A percentile compares a stretch with the other conserved stretches of the same genome.
These are phyloP conservation scores for Termitomyces sp. DNA, from an alignment of 1,284 basidiomycete species.

Conservation along the genomic window DNA sequence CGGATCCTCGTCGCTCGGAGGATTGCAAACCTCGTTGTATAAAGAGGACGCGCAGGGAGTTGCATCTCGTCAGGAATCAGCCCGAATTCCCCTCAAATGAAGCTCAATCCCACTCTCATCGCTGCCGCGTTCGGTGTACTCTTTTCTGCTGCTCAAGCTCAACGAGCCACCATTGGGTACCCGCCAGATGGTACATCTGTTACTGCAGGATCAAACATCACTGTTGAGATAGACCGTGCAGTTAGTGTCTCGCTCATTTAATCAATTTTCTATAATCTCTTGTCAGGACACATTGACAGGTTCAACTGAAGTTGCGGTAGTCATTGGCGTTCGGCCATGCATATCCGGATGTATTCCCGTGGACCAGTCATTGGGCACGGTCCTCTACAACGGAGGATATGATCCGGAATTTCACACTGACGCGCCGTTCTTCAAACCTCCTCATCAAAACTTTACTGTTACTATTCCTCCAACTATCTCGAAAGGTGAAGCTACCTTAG, in stretches of 20 bases:
- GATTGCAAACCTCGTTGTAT: too few relatives aligned
- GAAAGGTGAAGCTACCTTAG: slow-evolving; percentile 33
- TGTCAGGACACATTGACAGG: slow-evolving; percentile 33
- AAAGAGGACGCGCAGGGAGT: neutral
- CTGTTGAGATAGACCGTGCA: slow-evolving; percentile 39
- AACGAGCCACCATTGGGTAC: slow-evolving; percentile 34
- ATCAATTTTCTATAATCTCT: neutral
- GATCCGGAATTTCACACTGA: slow-evolving; percentile 30
- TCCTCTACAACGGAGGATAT: slow-evolving; percentile 44
- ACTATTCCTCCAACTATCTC: slow-evolving; percentile 31
- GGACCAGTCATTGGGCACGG: slow-evolving; percentile 31
- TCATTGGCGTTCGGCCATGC: slow-evolving; percentile 38
- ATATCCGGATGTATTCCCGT: slow-evolving; percentile 27
- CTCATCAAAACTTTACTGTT: slow-evolving; percentile 51
- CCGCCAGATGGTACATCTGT: slow-evolving; percentile 33
- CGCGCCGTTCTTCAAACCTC: slow-evolving; percentile 25
- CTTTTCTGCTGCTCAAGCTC: slow-evolving; percentile 26
- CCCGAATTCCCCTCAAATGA: slow-evolving; percentile 6
- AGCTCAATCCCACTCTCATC: slow-evolving; percentile 16
- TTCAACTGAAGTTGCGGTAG: slow-evolving; percentile 40
- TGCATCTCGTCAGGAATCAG: neutral
- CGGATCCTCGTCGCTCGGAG: too few relatives aligned
- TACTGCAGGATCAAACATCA: slow-evolving; percentile 31
- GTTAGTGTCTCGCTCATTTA: slow-evolving; percentile 28
- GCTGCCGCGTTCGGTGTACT: slow-evolving; percentile 9